Conservation (phyloP, 306 rosid species). For the Elaeagnus macrophylla region DNA sequence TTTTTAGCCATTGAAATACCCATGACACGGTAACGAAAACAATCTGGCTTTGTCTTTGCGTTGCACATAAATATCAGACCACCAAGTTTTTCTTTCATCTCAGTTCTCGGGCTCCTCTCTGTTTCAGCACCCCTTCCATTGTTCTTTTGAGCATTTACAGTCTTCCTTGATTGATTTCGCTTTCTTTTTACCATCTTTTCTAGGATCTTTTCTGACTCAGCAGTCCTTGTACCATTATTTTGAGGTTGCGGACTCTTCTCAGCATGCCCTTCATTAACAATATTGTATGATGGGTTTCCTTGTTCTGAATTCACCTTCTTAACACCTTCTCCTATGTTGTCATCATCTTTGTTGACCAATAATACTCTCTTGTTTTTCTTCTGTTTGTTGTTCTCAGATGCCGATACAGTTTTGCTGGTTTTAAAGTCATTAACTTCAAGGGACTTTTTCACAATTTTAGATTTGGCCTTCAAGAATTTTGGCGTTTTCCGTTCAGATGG, state of each 20-base stretch:
- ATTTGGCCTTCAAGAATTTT: too few species aligned
- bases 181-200: constrained; percentile 22
- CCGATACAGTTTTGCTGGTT: too few species aligned
- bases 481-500: too few species aligned
- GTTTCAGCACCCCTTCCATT: constrained; percentile 19
- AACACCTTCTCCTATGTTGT: constrained; percentile 14
- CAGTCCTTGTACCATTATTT: constrained; percentile 18
- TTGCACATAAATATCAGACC: constrained; percentile 96
- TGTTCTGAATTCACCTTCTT: constrained; percentile 20
- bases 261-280: constrained; percentile 13
- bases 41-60: constrained; percentile 83
- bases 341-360: constrained; percentile 24
- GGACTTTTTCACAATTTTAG: too few species aligned
- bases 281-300: constrained; percentile 22
- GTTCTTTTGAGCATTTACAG: constrained; percentile 19
- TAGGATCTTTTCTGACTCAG: constrained; percentile 20
- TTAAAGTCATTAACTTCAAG: too few species aligned
- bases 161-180: constrained; percentile 22
- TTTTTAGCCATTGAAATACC: constrained; percentile 60
- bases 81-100: constrained; percentile 48
- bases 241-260: constrained; percentile 26
- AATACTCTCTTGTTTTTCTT: constrained; percentile 15
- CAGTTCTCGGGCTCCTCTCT: constrained; percentile 21
- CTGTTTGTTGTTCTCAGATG: not conserved
- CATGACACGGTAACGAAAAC: constrained; percentile 67